Evolutionary conservation across 177 flowering plant genomes (phyloP).

Genomic region (Vitis hybrid): DNA sequence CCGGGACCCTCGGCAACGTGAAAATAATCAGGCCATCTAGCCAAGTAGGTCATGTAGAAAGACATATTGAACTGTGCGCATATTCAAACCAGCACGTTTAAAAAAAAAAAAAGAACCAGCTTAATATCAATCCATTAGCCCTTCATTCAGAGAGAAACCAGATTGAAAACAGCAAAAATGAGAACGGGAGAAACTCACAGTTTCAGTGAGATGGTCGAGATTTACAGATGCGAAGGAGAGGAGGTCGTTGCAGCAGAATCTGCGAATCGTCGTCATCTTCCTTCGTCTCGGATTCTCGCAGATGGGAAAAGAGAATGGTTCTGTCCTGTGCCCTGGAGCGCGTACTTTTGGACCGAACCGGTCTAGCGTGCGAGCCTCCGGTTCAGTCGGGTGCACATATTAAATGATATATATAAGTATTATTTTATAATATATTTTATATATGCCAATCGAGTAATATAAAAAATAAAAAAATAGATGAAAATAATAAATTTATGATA

Average conservation of each 20-base stretch:
- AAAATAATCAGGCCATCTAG: conserved; percentile 96
- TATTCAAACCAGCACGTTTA: not conserved
- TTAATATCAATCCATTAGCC: not conserved
- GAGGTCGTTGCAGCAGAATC: conserved; percentile 96
- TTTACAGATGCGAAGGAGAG: conserved; percentile 86
- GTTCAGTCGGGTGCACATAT: no score
- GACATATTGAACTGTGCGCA: conserved; percentile 91
- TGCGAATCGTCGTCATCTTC: conserved; percentile 81
- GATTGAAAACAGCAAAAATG: not conserved
- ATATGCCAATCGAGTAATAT: no score
- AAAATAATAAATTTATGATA: no score
- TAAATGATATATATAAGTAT: no score
- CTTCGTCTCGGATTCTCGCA: conserved; percentile 11
- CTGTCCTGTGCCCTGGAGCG: no score
- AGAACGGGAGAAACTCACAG: conserved; percentile 38
- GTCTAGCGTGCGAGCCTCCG: no score
- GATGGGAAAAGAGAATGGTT: not conserved
- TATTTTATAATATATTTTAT: no score
- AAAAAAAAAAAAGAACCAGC: not conserved
- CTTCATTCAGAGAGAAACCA: not conserved
- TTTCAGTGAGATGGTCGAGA: conserved; percentile 91
- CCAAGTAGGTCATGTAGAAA: conserved; percentile 93
- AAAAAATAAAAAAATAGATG: no score
- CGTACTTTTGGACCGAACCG: no score
- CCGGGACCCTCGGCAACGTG: conserved; percentile 93